Conservation (phyloP, 129 eudicot species). For the Ambrosia trifida region DNA sequence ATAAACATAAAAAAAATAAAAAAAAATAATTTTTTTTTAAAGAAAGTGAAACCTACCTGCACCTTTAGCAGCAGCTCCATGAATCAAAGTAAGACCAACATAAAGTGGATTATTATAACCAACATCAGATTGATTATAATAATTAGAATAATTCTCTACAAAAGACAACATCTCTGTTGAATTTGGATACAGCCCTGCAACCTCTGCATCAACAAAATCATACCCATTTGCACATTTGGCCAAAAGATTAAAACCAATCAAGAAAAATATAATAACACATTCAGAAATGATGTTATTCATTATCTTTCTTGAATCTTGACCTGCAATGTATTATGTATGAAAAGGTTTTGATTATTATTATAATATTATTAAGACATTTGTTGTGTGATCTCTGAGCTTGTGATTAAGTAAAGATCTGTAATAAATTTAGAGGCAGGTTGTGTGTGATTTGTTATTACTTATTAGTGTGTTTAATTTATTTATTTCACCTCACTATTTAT, state of each 20-base stretch:
- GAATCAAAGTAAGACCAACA: constrained; percentile 71
- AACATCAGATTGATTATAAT: constrained; percentile 34
- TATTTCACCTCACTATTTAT: constrained; percentile 3
- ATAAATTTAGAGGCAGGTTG: not conserved
- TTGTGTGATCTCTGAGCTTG: constrained; percentile 4
- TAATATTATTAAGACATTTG: too few relatives aligned
- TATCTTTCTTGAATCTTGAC: constrained; percentile 17
- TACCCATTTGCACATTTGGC: constrained; percentile 15
- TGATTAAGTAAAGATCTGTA: constrained; percentile 16
- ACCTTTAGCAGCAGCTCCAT: constrained; percentile 79
- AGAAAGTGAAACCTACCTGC: constrained; percentile 50
- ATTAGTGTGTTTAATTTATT: not conserved
- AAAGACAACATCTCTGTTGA: constrained; percentile 42
- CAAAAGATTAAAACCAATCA: constrained; percentile 17
- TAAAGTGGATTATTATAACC: constrained; percentile 45
- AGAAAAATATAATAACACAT: constrained; percentile 8
- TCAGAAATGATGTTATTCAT: constrained; percentile 6
- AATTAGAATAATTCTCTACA: constrained; percentile 46
- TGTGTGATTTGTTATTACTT: not conserved
- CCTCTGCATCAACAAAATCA: constrained; percentile 32
- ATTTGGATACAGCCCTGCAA: constrained; percentile 19
- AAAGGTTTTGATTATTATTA: not conserved
- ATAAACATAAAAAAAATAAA: constrained; percentile 1
- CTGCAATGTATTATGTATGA: not conserved
- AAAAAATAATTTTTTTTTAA: too few relatives aligned